A percentile compares a stretch with the other conserved stretches of the same genome.
phyloP scores from a whole-genome alignment of 106 monocot species.

The Iris macrosiphon region DNA sequence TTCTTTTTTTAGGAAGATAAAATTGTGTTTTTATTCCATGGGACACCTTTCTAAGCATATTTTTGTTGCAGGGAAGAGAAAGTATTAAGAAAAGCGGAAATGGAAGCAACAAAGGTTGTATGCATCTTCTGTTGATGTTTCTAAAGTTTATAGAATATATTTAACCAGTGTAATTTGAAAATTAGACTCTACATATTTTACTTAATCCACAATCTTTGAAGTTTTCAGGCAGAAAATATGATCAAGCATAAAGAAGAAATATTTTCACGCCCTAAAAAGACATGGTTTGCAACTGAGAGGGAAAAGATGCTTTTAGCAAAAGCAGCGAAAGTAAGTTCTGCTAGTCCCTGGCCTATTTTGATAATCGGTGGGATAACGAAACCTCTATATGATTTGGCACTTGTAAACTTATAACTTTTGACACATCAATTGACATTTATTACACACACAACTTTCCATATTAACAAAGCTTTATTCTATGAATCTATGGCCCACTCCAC shows the following conservation, averaged over 20 bases:
- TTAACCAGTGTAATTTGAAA: neutral
- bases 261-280: constrained; percentile 87
- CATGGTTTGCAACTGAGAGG: constrained; percentile 85
- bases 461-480: neutral
- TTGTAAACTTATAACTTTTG: too few relatives aligned
- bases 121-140: neutral
- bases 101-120: constrained; percentile 90
- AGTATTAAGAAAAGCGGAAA: constrained; percentile 81
- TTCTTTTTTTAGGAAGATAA: neutral
- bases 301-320: constrained; percentile 76
- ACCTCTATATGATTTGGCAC: too few relatives aligned
- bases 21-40: neutral
- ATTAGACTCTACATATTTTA: neutral
- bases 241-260: constrained; percentile 86
- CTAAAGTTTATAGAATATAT: constrained; percentile 3
- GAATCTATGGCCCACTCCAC: too few relatives aligned
- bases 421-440: neutral
- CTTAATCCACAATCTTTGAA: too few relatives aligned
- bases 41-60: neutral
- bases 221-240: constrained; percentile 85
- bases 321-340: constrained; percentile 54
- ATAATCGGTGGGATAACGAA: too few relatives aligned
- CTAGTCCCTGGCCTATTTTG: neutral
- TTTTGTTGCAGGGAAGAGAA: constrained; percentile 67
- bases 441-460: neutral